A percentile compares a stretch with the other conserved stretches of the same genome.
phyloP scores from a whole-genome alignment of 1,139 yeast genomes.

The Meyerozyma sp. region DNA sequence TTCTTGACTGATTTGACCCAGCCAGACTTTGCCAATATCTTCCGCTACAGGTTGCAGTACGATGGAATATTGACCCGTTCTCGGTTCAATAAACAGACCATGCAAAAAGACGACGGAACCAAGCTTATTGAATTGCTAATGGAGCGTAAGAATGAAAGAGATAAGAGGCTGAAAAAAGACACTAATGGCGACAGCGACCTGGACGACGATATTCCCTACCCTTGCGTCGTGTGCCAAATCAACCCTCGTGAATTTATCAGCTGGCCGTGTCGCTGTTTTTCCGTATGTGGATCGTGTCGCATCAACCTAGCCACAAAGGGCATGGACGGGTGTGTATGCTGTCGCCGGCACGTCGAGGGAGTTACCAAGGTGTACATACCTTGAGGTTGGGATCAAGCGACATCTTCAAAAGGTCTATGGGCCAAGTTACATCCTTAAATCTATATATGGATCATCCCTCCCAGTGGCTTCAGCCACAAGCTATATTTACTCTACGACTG shows the following conservation, averaged over 20 bases:
- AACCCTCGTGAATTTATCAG: slow-evolving; percentile 71
- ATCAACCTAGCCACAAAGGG: slow-evolving; percentile 69
- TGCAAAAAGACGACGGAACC: slow-evolving; percentile 17
- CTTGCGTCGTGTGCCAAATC: slow-evolving; percentile 79
- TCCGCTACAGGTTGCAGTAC: slow-evolving; percentile 14
- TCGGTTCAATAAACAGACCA: slow-evolving; percentile 17
- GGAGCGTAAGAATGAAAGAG: slow-evolving; percentile 10
- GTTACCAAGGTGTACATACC: slow-evolving; percentile 49
- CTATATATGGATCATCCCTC: no score
- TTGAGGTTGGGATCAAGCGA: no score
- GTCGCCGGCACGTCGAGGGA: slow-evolving; percentile 67
- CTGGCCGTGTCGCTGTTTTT: slow-evolving; percentile 93
- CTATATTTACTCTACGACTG: no score
- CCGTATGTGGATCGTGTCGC: slow-evolving; percentile 82
- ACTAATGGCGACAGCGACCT: slow-evolving; percentile 4
- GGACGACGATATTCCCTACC: slow-evolving; percentile 20
- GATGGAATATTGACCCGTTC: slow-evolving; percentile 39
- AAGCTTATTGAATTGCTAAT: slow-evolving; percentile 19
- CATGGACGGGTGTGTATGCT: slow-evolving; percentile 79
- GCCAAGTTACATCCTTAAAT: background rate
- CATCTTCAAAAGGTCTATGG: no score
- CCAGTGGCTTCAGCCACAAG: no score
- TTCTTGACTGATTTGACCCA: slow-evolving; percentile 25
- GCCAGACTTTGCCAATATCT: slow-evolving; percentile 33
- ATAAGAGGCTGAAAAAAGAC: slow-evolving; percentile 4